These are phyloP conservation scores for Leccinum truebloodii DNA, from an alignment of 768 basidiomycete species.

Conservation along the genomic window DNA sequence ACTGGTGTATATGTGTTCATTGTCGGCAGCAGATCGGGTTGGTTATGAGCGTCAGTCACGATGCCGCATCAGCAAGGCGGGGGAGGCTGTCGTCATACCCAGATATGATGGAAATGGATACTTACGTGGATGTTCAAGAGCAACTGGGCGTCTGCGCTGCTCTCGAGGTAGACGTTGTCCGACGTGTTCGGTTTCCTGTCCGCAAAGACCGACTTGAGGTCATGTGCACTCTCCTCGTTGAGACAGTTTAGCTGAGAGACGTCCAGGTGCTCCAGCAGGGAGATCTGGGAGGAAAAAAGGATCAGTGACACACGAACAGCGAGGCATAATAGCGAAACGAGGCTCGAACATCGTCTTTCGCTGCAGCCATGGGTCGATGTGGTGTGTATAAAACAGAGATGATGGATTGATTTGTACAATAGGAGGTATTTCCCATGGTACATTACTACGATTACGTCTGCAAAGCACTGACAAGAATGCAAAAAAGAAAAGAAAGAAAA, in stretches of 20 bases:
- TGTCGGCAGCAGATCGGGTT: background rate
- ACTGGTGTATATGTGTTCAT: conserved; percentile 32
- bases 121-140: conserved; percentile 66
- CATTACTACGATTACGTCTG: conserved; percentile 4
- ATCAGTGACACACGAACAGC: conserved; percentile 8
- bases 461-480: conserved; percentile 20
- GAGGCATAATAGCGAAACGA: conserved; percentile 4
- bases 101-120: background rate
- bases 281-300: conserved; percentile 36
- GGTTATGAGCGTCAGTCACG: background rate
- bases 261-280: conserved; percentile 61
- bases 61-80: too few species aligned
- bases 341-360: conserved; percentile 33
- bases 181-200: conserved; percentile 46
- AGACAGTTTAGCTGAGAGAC: conserved; percentile 63
- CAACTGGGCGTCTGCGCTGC: conserved; percentile 74
- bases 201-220: conserved; percentile 51
- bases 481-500: background rate
- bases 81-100: too few species aligned
- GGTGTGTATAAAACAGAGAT: background rate
- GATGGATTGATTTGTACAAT: conserved; percentile 1
- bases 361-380: conserved; percentile 22
- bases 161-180: conserved; percentile 49
- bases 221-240: conserved; percentile 58
- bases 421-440: conserved; percentile 17